These are phyloP conservation scores for Dujonia santamariae DNA, from an alignment of 1,139 yeast genomes.

Conservation along the genomic window DNA sequence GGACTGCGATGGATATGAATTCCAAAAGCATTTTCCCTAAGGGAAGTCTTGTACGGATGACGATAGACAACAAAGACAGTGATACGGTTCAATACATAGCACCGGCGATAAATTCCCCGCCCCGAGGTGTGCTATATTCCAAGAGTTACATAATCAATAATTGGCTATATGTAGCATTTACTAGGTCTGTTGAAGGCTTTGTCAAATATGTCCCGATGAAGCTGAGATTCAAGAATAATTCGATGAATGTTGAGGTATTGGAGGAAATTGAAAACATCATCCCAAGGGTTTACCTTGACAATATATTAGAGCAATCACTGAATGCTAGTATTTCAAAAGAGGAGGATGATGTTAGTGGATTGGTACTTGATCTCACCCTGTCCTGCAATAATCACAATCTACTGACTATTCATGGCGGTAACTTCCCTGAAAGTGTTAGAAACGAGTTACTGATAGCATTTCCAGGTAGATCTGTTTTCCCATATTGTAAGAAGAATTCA, in stretches of 20 bases:
- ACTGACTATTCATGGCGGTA: no score
- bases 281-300: background rate
- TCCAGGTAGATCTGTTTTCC: no score
- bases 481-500: background rate
- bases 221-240: slow-evolving; percentile 4
- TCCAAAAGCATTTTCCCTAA: slow-evolving; percentile 17
- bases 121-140: background rate
- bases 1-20: slow-evolving; percentile 18
- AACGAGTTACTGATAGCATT: no score
- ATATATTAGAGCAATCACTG: background rate
- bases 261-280: background rate
- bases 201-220: slow-evolving; percentile 5
- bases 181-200: no score
- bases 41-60: slow-evolving; percentile 23
- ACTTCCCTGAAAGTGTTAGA: no score
- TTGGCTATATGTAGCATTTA: slow-evolving; percentile 4
- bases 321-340: no score
- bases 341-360: no score
- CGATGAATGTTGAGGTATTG: slow-evolving; percentile 1
- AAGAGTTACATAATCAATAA: slow-evolving; percentile 6
- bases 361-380: no score
- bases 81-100: background rate
- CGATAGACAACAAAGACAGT: slow-evolving; percentile 12
- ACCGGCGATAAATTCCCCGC: slow-evolving; percentile 6
- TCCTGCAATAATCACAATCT: no score